These are phyloP conservation scores for Candida mattraensis DNA, from an alignment of 805 yeast genomes.

Conservation along the genomic window DNA sequence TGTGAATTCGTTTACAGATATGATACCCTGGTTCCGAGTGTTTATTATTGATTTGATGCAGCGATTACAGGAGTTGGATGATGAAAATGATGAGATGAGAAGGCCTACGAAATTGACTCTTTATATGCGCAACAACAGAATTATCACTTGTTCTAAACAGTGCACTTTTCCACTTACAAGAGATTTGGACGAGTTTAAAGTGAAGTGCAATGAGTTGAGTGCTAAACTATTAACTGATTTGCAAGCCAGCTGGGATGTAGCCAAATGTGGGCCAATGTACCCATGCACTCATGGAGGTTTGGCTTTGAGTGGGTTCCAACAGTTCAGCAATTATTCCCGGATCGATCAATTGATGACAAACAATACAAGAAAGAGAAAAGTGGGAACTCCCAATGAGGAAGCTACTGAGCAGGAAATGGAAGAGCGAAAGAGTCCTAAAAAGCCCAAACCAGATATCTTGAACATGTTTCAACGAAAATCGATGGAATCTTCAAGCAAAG, in stretches of 20 bases:
- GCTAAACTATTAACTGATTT: constrained; percentile 22
- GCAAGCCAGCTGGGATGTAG: constrained; percentile 28
- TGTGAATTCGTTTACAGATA: constrained; percentile 54
- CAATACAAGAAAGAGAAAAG: constrained; percentile 7
- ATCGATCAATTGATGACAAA: constrained; percentile 9
- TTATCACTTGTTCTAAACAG: constrained; percentile 40
- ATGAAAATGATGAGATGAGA: constrained; percentile 47
- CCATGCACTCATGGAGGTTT: constrained; percentile 54
- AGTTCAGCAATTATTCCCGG: constrained; percentile 20
- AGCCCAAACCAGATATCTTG: too few relatives aligned
- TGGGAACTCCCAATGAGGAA: too few relatives aligned
- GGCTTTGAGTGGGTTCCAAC: constrained; percentile 54
- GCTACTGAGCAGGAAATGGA: background rate
- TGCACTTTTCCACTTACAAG: constrained; percentile 37
- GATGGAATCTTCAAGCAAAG: too few relatives aligned
- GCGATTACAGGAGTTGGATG: constrained; percentile 71
- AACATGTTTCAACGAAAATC: too few relatives aligned
- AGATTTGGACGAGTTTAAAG: constrained; percentile 38
- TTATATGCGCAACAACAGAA: constrained; percentile 30
- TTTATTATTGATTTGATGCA: constrained; percentile 76
- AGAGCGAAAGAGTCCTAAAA: too few relatives aligned
- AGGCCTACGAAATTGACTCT: constrained; percentile 59
- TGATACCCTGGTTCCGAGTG: constrained; percentile 76
- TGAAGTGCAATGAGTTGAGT: constrained; percentile 24
- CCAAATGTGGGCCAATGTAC: constrained; percentile 33